Evolutionary conservation across 2,329 filamentous ascomycete species (phyloP).

Genomic region (Immersiporthe knoxdaviesiana): DNA sequence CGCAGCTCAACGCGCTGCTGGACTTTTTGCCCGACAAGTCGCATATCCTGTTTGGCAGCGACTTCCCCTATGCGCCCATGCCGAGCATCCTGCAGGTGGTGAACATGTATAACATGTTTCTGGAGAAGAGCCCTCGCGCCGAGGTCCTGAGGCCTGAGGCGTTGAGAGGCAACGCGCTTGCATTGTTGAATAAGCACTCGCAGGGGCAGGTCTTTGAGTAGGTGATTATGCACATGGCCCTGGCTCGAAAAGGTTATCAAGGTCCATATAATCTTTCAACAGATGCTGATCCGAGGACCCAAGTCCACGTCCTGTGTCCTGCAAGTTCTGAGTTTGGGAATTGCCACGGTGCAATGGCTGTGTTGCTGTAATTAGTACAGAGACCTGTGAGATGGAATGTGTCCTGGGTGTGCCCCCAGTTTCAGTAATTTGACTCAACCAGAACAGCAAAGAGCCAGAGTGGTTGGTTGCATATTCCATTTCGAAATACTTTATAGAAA

Average conservation of each 20-base stretch:
- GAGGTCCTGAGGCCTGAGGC: conserved; percentile 22
- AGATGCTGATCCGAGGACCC: background rate
- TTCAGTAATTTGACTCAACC: no score
- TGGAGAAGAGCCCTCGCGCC: conserved; percentile 20
- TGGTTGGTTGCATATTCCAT: no score
- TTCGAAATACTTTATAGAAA: no score
- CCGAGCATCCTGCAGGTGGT: conserved; percentile 21
- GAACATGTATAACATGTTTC: conserved; percentile 21
- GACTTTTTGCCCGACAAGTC: conserved; percentile 34
- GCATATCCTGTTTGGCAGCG: conserved; percentile 41
- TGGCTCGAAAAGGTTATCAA: no score
- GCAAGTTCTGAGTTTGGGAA: background rate
- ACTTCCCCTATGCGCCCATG: conserved; percentile 42
- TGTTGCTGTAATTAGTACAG: background rate
- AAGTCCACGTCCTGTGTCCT: background rate
- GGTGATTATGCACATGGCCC: background rate
- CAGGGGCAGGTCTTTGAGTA: conserved; percentile 9
- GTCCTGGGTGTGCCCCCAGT: background rate
- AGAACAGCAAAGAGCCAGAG: no score
- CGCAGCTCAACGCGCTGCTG: conserved; percentile 37
- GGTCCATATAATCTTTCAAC: background rate
- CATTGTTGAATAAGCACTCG: conserved; percentile 25
- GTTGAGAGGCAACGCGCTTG: conserved; percentile 18
- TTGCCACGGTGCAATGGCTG: background rate
- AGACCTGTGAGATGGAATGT: background rate